Conservation (phyloP, 768 basidiomycete species). For the Candolleomyces aberdarensis region DNA sequence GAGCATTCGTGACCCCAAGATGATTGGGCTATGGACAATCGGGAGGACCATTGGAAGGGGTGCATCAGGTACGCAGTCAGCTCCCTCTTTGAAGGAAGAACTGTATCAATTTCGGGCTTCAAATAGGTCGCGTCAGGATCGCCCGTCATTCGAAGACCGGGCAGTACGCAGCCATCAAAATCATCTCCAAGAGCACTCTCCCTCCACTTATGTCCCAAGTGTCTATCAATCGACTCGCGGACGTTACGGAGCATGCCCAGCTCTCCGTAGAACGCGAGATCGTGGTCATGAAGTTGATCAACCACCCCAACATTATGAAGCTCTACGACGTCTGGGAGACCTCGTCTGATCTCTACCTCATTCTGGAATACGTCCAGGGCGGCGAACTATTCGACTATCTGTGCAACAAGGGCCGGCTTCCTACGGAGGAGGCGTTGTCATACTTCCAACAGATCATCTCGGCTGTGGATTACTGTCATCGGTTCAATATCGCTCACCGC, state of each 20-base stretch:
- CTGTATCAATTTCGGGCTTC: not conserved
- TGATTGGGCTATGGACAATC: slow-evolving; percentile 80
- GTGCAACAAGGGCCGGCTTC: slow-evolving; percentile 71
- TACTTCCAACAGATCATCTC: slow-evolving; percentile 95
- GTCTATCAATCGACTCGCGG: slow-evolving; percentile 65
- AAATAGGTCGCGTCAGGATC: slow-evolving; percentile 81
- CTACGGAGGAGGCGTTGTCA: slow-evolving; percentile 66
- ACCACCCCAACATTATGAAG: slow-evolving; percentile 92
- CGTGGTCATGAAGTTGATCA: slow-evolving; percentile 95
- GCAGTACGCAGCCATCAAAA: slow-evolving; percentile 92
- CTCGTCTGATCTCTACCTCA: slow-evolving; percentile 80
- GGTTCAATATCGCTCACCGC: slow-evolving; percentile 92
- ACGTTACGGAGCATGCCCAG: slow-evolving; percentile 72
- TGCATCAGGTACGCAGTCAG: slow-evolving; percentile 55
- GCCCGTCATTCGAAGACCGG: slow-evolving; percentile 86
- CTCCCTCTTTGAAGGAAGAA: not conserved
- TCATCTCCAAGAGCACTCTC: slow-evolving; percentile 75
- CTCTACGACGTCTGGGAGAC: slow-evolving; percentile 99
- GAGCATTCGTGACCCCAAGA: slow-evolving; percentile 47
- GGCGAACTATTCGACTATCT: slow-evolving; percentile 95
- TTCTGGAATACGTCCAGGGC: slow-evolving; percentile 92
- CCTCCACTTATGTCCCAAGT: slow-evolving; percentile 46
- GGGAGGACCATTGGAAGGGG: slow-evolving; percentile 84
- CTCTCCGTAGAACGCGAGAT: slow-evolving; percentile 91
- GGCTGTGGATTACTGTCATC: slow-evolving; percentile 89